These are phyloP conservation scores for Paramecium sexaurelia DNA, from an alignment of 73 alveolate species.

Conservation along the genomic window DNA sequence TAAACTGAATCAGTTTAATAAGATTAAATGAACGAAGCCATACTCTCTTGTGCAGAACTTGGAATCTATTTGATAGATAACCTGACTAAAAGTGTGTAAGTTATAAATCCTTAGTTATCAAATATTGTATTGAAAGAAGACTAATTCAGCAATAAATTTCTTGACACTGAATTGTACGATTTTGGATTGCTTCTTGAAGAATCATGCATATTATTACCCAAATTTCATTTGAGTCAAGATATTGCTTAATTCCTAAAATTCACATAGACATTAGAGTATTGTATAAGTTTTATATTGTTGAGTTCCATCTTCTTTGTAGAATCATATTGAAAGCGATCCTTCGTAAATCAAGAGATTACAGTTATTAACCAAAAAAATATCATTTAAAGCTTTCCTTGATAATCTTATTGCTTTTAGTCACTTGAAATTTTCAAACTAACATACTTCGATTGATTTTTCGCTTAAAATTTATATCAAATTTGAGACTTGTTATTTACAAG, in stretches of 20 bases:
- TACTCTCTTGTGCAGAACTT: neutral
- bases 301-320: neutral
- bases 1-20: conserved; percentile 15
- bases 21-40: neutral
- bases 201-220: neutral
- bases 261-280: neutral
- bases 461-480: conserved; percentile 1
- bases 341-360: neutral
- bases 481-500: neutral
- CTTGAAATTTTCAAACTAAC: neutral
- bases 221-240: conserved; percentile 1
- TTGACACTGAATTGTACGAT: neutral
- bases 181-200: neutral
- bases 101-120: neutral
- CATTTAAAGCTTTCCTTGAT: neutral
- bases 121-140: conserved; percentile 4
- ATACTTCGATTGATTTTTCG: neutral
- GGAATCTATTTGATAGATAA: neutral
- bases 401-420: neutral
- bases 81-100: neutral
- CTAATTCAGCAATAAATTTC: neutral
- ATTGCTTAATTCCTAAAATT: neutral
- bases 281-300: neutral
- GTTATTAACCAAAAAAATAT: neutral
- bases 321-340: neutral